These are phyloP conservation scores for Cercospora sesami DNA, from an alignment of 2,329 filamentous ascomycete genomes.

Conservation along the genomic window DNA sequence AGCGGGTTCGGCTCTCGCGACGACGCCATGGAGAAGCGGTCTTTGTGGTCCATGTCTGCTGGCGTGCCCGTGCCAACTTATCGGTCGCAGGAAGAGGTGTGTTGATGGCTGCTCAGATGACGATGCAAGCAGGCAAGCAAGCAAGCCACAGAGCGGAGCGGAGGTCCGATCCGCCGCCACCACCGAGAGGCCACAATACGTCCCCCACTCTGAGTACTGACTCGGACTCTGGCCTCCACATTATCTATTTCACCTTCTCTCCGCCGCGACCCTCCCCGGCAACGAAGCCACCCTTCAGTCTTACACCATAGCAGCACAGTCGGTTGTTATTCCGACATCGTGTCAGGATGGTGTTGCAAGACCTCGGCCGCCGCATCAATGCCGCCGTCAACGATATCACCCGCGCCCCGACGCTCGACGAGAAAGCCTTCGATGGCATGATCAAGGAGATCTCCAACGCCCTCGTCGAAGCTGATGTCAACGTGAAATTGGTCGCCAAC, in stretches of 20 bases:
- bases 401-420: slow-evolving; percentile 86
- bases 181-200: background rate
- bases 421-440: slow-evolving; percentile 98
- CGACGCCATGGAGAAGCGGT: slow-evolving; percentile 43
- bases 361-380: slow-evolving; percentile 97
- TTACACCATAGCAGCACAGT: slow-evolving; percentile 15
- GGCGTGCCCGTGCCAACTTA: background rate
- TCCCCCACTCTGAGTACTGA: background rate
- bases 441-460: slow-evolving; percentile 97
- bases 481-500: slow-evolving; percentile 86
- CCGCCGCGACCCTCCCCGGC: background rate
- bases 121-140: background rate
- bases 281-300: slow-evolving; percentile 5
- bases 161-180: background rate
- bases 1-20: slow-evolving; percentile 61
- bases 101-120: background rate
- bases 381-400: slow-evolving; percentile 92
- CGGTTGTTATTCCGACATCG: background rate
- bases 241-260: background rate
- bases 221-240: background rate
- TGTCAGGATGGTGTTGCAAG: slow-evolving; percentile 86
- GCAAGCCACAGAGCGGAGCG: background rate
- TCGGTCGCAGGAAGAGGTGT: background rate
- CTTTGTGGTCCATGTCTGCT: slow-evolving; percentile 20
- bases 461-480: slow-evolving; percentile 94